Percentiles rank a stretch among this genome's conserved stretches.
phyloP scores from a whole-genome alignment of 371 early-diverging fungal species.

The Basidiobolus meristosporus region DNA sequence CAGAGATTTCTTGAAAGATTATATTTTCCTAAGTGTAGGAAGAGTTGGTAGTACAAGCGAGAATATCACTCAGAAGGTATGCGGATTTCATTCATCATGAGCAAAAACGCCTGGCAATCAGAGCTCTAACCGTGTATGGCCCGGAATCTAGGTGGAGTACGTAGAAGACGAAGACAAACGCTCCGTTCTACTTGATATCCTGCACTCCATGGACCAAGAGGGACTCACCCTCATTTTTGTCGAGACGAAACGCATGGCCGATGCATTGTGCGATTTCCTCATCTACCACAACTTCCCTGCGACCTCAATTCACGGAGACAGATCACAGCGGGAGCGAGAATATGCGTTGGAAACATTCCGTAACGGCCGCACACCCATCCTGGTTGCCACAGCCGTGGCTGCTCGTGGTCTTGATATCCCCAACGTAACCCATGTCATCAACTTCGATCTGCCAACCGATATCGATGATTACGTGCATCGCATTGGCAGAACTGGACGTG shows the following conservation, averaged over 20 bases:
- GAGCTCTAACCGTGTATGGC: too few species aligned
- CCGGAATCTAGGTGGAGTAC: conserved; percentile 29
- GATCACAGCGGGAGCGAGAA: conserved; percentile 93
- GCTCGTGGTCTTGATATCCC: conserved; percentile 95
- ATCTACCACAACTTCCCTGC: conserved; percentile 64
- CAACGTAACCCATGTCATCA: conserved; percentile 79
- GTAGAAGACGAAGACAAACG: conserved; percentile 74
- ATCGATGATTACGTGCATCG: conserved; percentile 95
- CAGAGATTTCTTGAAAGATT: conserved; percentile 83
- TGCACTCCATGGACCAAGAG: conserved; percentile 36
- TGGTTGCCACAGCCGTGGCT: conserved; percentile 99
- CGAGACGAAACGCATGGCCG: conserved; percentile 97
- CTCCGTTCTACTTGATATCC: conserved; percentile 68
- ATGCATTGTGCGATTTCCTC: conserved; percentile 70
- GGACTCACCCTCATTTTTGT: conserved; percentile 93
- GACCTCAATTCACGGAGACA: conserved; percentile 93
- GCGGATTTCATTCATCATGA: too few species aligned
- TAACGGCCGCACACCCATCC: conserved; percentile 72
- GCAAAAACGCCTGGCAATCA: too few species aligned
- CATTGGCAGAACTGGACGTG: conserved; percentile 99
- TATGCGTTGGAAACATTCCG: conserved; percentile 81
- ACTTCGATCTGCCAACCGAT: conserved; percentile 89
- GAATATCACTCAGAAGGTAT: conserved; percentile 76
- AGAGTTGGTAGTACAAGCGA: conserved; percentile 91
- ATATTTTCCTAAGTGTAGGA: conserved; percentile 85